Conservation (phyloP, 345 rosid genomes). For the Citrus inodora region DNA sequence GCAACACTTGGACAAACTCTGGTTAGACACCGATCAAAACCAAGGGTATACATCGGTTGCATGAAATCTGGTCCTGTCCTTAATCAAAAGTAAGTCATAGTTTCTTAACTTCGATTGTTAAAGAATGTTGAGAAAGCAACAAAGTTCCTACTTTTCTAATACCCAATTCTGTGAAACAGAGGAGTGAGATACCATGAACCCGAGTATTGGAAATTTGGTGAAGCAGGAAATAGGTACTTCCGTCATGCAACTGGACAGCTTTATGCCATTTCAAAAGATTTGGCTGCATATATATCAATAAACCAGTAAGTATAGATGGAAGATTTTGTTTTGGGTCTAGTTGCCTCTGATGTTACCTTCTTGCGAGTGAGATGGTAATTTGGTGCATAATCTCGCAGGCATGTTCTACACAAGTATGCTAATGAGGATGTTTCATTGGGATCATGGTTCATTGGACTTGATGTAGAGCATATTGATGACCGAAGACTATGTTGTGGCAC, state of each 20-base stretch:
- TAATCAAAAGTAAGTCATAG: constrained; percentile 62
- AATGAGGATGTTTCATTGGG: constrained; percentile 97
- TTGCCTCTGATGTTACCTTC: not conserved
- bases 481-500: constrained; percentile 96
- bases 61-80: constrained; percentile 99
- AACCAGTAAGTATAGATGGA: constrained; percentile 65
- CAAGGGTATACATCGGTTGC: constrained; percentile 83
- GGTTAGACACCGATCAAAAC: constrained; percentile 73
- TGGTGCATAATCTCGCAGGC: constrained; percentile 42
- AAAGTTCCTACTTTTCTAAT: not conserved
- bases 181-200: constrained; percentile 99
- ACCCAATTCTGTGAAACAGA: constrained; percentile 39
- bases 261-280: constrained; percentile 88
- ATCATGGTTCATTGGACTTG: constrained; percentile 98
- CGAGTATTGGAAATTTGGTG: constrained; percentile 94
- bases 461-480: constrained; percentile 86
- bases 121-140: not conserved
- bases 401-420: constrained; percentile 91
- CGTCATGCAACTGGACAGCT: constrained; percentile 98
- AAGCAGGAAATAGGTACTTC: constrained; percentile 88
- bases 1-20: constrained; percentile 94
- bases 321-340: not conserved
- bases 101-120: constrained; percentile 1
- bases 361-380: constrained; percentile 1
- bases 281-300: constrained; percentile 89